Evolutionary conservation across 1,139 yeast species (phyloP), one percentile per base, ranked within the genome.

Genomic region (Taphrina confusa): DNA sequence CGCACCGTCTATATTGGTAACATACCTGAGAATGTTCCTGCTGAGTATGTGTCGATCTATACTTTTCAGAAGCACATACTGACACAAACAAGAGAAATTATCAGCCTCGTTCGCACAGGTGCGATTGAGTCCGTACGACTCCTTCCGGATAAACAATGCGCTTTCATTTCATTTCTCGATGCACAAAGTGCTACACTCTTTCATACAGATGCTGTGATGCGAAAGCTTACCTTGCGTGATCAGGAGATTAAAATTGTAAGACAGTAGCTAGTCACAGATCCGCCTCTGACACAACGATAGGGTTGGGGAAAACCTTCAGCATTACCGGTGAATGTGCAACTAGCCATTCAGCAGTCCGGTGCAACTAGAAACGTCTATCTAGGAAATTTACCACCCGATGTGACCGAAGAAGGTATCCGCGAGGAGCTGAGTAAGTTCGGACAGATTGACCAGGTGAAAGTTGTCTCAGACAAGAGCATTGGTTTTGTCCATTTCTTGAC

Each of bases 1-100:
- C 80, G 97, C 71, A 89, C 97, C 0, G 95, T 92, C 5, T 89
- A 90, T 71, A 76, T 92, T 67, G 97, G 97, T 11, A 90, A 89
- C 70, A 80, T 92, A 46, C 97, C 97, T 0, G 74, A 79, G n/a
- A 88, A 85, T 65, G 45, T 44, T 12, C 58, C 58, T 2, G 51
- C 58, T 6, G 58, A 54, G 52, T 47, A 33, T 33, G 52, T 22
- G n/a, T 30, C n/a, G n/a, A n/a, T n/a, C n/a, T n/a, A n/a, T n/a
- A n/a, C n/a, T n/a, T n/a, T n/a, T n/a, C n/a, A n/a, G n/a, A n/a
- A n/a, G n/a, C n/a, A n/a, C n/a, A n/a, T n/a, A 92, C 88, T 71
- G 96, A 92, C 30, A 82, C 95, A 16, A 9, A 20, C 46, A n/a
- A 47, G 52, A 8, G 58, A 54, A 20, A 31, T 54, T 36, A 44